phyloP scores from a whole-genome alignment of 192 early-diverging fungal species.

The Coemansia sp. region DNA sequence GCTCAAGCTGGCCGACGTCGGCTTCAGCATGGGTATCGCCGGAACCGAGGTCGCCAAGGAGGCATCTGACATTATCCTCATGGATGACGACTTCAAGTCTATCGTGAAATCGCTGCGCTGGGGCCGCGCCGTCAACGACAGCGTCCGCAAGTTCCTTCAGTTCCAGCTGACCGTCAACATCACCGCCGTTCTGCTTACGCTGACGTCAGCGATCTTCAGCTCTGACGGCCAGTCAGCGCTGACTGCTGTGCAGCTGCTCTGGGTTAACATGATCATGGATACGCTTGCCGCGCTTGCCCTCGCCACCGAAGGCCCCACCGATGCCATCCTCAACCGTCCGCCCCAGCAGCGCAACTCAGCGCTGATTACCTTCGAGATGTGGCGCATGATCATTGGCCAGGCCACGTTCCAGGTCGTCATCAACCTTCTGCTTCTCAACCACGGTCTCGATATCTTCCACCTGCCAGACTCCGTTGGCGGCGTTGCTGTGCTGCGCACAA shows the following conservation, averaged over 20 bases:
- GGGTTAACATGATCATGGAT: constrained; percentile 96
- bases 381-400: constrained; percentile 89
- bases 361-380: constrained; percentile 86
- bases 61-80: constrained; percentile 78
- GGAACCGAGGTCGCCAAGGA: constrained; percentile 86
- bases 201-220: constrained; percentile 65
- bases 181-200: constrained; percentile 71
- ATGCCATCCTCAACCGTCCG: constrained; percentile 74
- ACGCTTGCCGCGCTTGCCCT: constrained; percentile 90
- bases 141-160: constrained; percentile 84
- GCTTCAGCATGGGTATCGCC: constrained; percentile 91
- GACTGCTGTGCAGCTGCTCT: constrained; percentile 88
- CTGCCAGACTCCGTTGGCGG: constrained; percentile 42
- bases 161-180: constrained; percentile 86
- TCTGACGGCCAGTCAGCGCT: constrained; percentile 71
- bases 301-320: constrained; percentile 86
- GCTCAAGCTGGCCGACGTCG: constrained; percentile 85
- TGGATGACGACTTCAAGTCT: constrained; percentile 88
- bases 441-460: constrained; percentile 64
- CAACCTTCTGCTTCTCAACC: constrained; percentile 62
- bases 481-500: constrained; percentile 61
- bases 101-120: constrained; percentile 78
- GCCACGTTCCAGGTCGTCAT: constrained; percentile 84
- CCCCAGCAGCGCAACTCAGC: constrained; percentile 74
- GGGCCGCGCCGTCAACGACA: constrained; percentile 80